These are phyloP conservation scores for Tulasnella sp. DNA, from an alignment of 768 basidiomycete species.

Conservation along the genomic window DNA sequence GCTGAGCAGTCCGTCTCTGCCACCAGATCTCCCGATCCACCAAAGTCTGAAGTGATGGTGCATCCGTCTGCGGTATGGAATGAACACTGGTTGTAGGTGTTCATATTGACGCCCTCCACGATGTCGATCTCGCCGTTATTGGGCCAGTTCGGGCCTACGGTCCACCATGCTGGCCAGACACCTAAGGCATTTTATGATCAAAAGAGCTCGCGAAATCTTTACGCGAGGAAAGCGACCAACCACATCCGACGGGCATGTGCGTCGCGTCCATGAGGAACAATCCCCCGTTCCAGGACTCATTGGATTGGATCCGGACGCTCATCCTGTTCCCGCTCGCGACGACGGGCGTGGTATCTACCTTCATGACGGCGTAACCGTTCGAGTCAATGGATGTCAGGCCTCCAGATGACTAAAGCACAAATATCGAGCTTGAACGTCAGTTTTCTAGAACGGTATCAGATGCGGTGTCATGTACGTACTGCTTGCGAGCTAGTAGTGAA, in stretches of 20 bases:
- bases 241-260: constrained; percentile 88
- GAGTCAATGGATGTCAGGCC: constrained; percentile 57
- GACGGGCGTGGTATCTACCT: constrained; percentile 70
- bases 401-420: constrained; percentile 29
- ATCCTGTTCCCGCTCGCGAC: constrained; percentile 52
- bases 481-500: constrained; percentile 8
- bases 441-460: background rate
- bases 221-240: constrained; percentile 20
- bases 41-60: constrained; percentile 38
- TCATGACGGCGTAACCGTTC: constrained; percentile 74
- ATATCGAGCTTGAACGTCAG: background rate
- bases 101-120: constrained; percentile 71
- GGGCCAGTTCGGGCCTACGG: background rate
- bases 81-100: constrained; percentile 72
- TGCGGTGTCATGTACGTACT: background rate
- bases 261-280: constrained; percentile 73
- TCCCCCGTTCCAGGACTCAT: constrained; percentile 46
- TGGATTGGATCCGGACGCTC: constrained; percentile 67
- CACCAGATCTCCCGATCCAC: constrained; percentile 54
- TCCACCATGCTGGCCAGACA: constrained; percentile 44
- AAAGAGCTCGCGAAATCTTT: constrained; percentile 20
- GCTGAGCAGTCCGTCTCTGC: constrained; percentile 34
- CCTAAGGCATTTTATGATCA: constrained; percentile 36
- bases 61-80: constrained; percentile 72
- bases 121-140: constrained; percentile 62